Evolutionary conservation across 2,329 filamentous ascomycete species (phyloP), one percentile per base, ranked within the genome.

Genomic region (Neonectria coccinea): DNA sequence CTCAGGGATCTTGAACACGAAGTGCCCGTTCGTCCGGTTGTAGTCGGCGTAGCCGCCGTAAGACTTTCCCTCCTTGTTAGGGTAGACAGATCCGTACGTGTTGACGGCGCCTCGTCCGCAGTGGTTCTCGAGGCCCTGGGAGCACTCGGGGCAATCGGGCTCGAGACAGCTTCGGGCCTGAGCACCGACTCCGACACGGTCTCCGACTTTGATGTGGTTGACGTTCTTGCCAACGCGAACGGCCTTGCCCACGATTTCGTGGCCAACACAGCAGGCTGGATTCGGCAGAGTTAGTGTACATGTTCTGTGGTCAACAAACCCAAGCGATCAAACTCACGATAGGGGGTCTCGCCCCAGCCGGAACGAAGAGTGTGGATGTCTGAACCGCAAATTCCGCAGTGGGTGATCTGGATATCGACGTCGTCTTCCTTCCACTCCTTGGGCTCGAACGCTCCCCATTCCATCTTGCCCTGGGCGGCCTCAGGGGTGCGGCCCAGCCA

Each of bases 1-100:
- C 11, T 92, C 91, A 5, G 92, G 93, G 69, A 97, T 94, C 74
- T 90, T 90, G 74, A 87, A 84, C 39, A 86, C 84, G 14, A 76
- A 75, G 36, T 67, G 60, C 0, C 66, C 60, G 0, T 67, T 66
- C 7, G 59, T 65, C 2, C 73, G 69, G 27, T 74, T 66, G 22
- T 72, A 73, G 0, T 59, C 20, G 2, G 86, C 84, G 73, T 88
- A 89, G 12, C 88, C 88, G 52, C 88, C 85, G 78, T 88, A 82
- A 4, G 88, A 83, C 54, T 92, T 83, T 33, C 91, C 89, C 31
- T 58, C 60, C 57, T 90, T 91, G 41, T 85, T 82, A 11, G 83
- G 82, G 76, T 84, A 86, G 27, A 80, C 82, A 45, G 81, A 80
- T 65, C 86, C 86, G 70, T 90, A 92, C 0, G 89, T 92, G 62